These are phyloP conservation scores for Pelomyxa schiedti DNA, from an alignment of 78 protist species.

Conservation along the genomic window DNA sequence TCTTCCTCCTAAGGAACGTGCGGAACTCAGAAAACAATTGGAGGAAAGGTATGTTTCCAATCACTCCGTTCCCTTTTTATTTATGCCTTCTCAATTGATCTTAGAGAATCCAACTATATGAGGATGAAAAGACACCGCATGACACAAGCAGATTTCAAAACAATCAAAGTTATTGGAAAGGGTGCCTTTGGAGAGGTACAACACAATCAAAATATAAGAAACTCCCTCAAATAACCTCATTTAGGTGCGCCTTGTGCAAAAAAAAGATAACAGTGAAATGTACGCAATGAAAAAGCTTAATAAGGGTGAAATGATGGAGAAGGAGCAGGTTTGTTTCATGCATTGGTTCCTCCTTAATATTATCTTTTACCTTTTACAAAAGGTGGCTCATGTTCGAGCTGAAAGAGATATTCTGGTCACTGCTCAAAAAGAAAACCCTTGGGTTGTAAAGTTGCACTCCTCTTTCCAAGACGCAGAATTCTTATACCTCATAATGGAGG, in stretches of 20 bases:
- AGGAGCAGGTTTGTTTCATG: conserved; percentile 43
- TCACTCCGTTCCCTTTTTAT: no score
- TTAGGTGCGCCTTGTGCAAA: conserved; percentile 28
- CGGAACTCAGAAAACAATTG: not conserved
- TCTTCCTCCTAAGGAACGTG: not conserved
- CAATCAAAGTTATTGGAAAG: conserved; percentile 44
- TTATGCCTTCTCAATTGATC: no score
- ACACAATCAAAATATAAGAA: no score
- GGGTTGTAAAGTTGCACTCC: conserved; percentile 53
- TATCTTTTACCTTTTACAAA: not conserved
- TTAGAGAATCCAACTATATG: conserved; percentile 52
- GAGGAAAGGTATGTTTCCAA: no score
- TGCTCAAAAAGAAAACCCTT: conserved; percentile 26
- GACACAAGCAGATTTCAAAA: conserved; percentile 43
- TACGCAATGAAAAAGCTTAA: conserved; percentile 67
- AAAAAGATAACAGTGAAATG: conserved; percentile 39
- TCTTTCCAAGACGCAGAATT: conserved; percentile 56
- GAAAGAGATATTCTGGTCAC: conserved; percentile 81
- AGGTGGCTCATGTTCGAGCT: conserved; percentile 58
- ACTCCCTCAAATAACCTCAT: no score
- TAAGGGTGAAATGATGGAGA: conserved; percentile 57
- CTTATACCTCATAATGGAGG: conserved; percentile 67
- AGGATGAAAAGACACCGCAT: conserved; percentile 41
- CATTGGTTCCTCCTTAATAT: not conserved
- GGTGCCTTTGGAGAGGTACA: conserved; percentile 73